A percentile compares a stretch with the other conserved stretches of the same genome.
Conservation (phyloP, 2,329 filamentous ascomycete species). For the Sclerotinia subarctica region DNA sequence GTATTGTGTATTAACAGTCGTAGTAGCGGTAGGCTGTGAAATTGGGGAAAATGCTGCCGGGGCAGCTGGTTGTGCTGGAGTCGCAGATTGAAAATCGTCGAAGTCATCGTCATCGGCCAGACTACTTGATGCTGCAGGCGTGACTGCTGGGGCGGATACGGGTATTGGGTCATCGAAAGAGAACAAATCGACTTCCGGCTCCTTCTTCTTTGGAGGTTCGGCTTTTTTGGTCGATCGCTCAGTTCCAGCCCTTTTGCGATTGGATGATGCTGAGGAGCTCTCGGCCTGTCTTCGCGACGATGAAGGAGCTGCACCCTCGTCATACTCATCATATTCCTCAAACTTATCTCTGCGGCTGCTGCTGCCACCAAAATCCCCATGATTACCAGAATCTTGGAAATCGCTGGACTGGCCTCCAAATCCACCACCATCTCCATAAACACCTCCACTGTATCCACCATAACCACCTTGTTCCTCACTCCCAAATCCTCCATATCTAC, state of each 20-base stretch:
- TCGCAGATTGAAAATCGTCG: conserved; percentile 93
- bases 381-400: conserved; percentile 56
- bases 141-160: conserved; percentile 43
- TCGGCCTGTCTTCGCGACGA: conserved; percentile 41
- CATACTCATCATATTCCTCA: conserved; percentile 95
- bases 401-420: conserved; percentile 77
- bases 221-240: conserved; percentile 57
- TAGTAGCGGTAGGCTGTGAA: conserved; percentile 49
- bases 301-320: conserved; percentile 64
- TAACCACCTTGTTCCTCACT: conserved; percentile 69
- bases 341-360: conserved; percentile 68
- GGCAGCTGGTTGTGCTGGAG: conserved; percentile 50
- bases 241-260: conserved; percentile 43
- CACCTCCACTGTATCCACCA: conserved; percentile 64
- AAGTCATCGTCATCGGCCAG: conserved; percentile 74
- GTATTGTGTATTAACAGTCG: conserved; percentile 64
- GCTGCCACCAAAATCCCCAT: conserved; percentile 26
- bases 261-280: conserved; percentile 28
- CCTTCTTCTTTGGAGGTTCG: conserved; percentile 74
- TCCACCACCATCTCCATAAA: conserved; percentile 94
- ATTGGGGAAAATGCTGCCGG: conserved; percentile 41
- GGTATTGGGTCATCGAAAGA: conserved; percentile 78
- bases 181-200: conserved; percentile 88
- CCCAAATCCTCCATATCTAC: conserved; percentile 81
- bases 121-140: conserved; percentile 44